Evolutionary conservation across 768 basidiomycete genomes (phyloP).

Genomic region (Psilocybe cubensis): DNA sequence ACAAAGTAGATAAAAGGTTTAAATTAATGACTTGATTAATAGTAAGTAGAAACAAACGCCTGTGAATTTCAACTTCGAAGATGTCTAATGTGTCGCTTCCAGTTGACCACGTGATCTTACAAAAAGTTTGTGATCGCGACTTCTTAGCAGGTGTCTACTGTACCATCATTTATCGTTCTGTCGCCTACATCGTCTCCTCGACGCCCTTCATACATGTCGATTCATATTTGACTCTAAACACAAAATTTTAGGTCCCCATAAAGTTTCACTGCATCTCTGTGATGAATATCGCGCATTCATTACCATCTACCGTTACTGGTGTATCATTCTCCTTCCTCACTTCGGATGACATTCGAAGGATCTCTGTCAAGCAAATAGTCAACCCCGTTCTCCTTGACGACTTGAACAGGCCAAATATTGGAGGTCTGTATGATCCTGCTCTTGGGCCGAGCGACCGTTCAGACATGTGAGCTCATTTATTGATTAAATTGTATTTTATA

Average conservation of each 20-base stretch:
- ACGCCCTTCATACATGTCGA: neutral
- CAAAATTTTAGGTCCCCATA: neutral
- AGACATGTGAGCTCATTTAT: slow-evolving; percentile 67
- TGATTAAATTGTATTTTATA: neutral
- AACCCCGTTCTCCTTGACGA: slow-evolving; percentile 95
- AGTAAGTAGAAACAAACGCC: too few relatives aligned
- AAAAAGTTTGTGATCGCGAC: slow-evolving; percentile 31
- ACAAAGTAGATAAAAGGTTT: too few relatives aligned
- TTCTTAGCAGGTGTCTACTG: neutral
- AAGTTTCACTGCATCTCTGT: neutral
- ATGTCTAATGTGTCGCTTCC: neutral
- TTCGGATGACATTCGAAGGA: slow-evolving; percentile 83
- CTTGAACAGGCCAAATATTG: slow-evolving; percentile 87
- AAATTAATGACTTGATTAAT: too few relatives aligned
- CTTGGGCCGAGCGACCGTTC: slow-evolving; percentile 88
- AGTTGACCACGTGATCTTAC: slow-evolving; percentile 5
- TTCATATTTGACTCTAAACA: neutral
- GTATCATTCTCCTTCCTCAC: slow-evolving; percentile 94
- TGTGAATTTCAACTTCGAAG: too few relatives aligned
- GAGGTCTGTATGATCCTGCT: slow-evolving; percentile 94
- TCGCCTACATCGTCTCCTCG: neutral
- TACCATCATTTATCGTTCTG: neutral
- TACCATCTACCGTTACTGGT: slow-evolving; percentile 83
- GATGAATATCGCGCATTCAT: slow-evolving; percentile 91
- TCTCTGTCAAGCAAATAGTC: slow-evolving; percentile 97